phyloP scores from a whole-genome alignment of 768 basidiomycete genomes.

The Suillus sp. region DNA sequence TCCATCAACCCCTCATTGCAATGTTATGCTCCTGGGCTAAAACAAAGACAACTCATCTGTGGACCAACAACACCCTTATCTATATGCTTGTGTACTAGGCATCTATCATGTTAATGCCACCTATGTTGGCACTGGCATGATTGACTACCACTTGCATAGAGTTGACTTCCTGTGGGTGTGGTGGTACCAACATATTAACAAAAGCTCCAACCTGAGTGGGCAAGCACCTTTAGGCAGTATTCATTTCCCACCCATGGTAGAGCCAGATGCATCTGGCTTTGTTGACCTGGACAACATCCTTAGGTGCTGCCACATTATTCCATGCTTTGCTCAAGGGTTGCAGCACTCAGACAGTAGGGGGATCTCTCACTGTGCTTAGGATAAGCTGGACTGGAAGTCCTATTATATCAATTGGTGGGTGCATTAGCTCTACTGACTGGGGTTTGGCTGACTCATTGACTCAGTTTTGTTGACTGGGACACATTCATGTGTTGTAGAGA shows the following conservation, averaged over 20 bases:
- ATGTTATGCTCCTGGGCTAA: background rate
- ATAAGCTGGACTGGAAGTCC: slow-evolving; percentile 9
- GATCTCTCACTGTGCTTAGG: slow-evolving; percentile 6
- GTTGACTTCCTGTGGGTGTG: slow-evolving; percentile 18
- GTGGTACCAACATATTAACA: slow-evolving; percentile 9
- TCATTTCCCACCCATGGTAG: slow-evolving; percentile 6
- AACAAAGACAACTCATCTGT: background rate
- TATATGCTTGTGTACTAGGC: slow-evolving; percentile 15
- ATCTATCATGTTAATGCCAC: slow-evolving; percentile 24
- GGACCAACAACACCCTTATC: background rate
- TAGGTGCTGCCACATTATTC: slow-evolving; percentile 16
- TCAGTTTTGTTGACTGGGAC: slow-evolving; percentile 13
- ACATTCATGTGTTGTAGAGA: slow-evolving; percentile 8
- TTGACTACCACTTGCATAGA: background rate
- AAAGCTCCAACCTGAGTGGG: background rate
- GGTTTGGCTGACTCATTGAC: no score
- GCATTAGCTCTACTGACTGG: background rate
- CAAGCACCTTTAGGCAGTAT: background rate
- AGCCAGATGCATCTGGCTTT: slow-evolving; percentile 13
- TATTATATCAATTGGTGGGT: slow-evolving; percentile 18
- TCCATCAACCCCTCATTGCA: slow-evolving; percentile 3
- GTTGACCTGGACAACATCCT: slow-evolving; percentile 12
- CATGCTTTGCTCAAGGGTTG: slow-evolving; percentile 5
- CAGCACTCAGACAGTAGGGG: slow-evolving; percentile 3
- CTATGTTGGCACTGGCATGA: background rate